These are phyloP conservation scores for Claviceps quebecensis DNA, from an alignment of 2,329 filamentous ascomycete species.

Conservation along the genomic window DNA sequence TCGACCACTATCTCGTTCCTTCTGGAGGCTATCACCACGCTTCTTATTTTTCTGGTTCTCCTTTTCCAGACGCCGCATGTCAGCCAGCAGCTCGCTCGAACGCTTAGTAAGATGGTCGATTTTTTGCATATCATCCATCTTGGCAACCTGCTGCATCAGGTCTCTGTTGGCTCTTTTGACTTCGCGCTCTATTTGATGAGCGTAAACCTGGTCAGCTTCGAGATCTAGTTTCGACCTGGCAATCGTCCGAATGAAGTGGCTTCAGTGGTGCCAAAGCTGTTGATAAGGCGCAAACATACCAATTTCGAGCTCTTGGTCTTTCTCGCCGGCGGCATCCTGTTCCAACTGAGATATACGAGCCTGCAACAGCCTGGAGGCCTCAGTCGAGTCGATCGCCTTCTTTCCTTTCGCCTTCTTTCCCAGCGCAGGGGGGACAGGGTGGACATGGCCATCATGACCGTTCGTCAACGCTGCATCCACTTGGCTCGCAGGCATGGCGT, in stretches of 20 bases:
- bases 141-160: conserved; percentile 72
- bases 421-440: conserved; percentile 26
- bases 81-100: conserved; percentile 78
- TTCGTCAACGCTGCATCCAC: conserved; percentile 28
- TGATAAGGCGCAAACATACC: conserved; percentile 33
- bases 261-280: neutral
- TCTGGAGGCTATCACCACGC: conserved; percentile 82
- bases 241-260: neutral
- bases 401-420: conserved; percentile 74
- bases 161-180: conserved; percentile 90
- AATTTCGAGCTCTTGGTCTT: conserved; percentile 91
- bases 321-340: conserved; percentile 82
- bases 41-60: conserved; percentile 96
- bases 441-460: conserved; percentile 25
- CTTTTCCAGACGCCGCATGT: conserved; percentile 90
- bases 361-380: conserved; percentile 81
- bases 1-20: conserved; percentile 84
- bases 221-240: neutral
- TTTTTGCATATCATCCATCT: conserved; percentile 83
- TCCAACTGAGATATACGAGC: conserved; percentile 93
- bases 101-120: conserved; percentile 83
- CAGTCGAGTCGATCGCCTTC: conserved; percentile 70
- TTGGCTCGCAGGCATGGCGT: conserved; percentile 26
- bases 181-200: conserved; percentile 55
- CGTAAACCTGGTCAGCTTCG: conserved; percentile 1